phyloP scores from a whole-genome alignment of 208 protist genomes.

The Zelonia costaricensis region DNA sequence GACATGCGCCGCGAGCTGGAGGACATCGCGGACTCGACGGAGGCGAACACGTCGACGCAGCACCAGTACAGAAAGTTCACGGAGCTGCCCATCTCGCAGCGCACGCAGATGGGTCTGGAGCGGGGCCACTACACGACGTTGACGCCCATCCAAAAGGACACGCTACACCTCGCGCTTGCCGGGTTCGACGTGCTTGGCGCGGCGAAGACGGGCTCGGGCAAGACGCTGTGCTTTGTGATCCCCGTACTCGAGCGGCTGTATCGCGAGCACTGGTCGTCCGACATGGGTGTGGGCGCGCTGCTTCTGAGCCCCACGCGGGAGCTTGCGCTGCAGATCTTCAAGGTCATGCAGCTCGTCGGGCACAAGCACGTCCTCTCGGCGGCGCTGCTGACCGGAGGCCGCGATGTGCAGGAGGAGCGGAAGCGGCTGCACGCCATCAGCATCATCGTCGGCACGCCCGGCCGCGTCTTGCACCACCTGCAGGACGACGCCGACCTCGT shows the following conservation, averaged over 20 bases:
- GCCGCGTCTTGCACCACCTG: slow-evolving; percentile 98
- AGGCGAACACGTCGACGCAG: slow-evolving; percentile 49
- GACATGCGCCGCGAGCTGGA: slow-evolving; percentile 58
- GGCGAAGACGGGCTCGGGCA: slow-evolving; percentile 98
- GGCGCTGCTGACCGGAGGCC: slow-evolving; percentile 98
- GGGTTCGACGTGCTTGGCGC: slow-evolving; percentile 98
- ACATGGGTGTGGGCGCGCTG: slow-evolving; percentile 97
- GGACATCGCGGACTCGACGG: slow-evolving; percentile 34
- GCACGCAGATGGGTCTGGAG: slow-evolving; percentile 91
- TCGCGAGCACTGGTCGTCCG: slow-evolving; percentile 81
- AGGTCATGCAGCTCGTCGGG: slow-evolving; percentile 96
- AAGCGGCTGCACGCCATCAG: slow-evolving; percentile 95
- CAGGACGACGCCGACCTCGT: slow-evolving; percentile 95
- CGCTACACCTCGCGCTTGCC: slow-evolving; percentile 94
- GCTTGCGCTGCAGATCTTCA: slow-evolving; percentile 99
- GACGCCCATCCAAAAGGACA: slow-evolving; percentile 96
- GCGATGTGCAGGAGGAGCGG: slow-evolving; percentile 94
- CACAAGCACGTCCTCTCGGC: slow-evolving; percentile 94
- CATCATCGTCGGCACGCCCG: slow-evolving; percentile 99
- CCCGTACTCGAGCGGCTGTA: slow-evolving; percentile 96
- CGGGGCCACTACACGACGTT: slow-evolving; percentile 91
- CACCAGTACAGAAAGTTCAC: slow-evolving; percentile 66
- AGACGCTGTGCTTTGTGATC: slow-evolving; percentile 99
- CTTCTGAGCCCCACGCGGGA: slow-evolving; percentile 99
- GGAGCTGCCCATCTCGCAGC: slow-evolving; percentile 92